phyloP scores from a whole-genome alignment of 495 filamentous ascomycete species.

The Niebla homalea region DNA sequence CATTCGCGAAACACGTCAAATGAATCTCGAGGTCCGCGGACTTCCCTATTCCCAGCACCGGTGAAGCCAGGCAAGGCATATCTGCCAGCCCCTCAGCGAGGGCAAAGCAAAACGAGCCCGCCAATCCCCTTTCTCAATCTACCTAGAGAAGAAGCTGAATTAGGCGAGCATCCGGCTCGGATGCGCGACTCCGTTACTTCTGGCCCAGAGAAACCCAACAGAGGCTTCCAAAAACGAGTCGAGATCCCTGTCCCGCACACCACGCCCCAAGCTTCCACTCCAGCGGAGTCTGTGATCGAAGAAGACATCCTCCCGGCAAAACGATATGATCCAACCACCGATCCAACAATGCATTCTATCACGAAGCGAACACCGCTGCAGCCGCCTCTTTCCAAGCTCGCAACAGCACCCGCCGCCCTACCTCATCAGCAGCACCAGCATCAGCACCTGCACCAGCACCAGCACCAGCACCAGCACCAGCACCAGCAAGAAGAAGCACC shows the following conservation, averaged over 20 bases:
- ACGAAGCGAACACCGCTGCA: not conserved
- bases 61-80: slow-evolving; percentile 5
- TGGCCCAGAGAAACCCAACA: slow-evolving; percentile 3
- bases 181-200: slow-evolving; percentile 6
- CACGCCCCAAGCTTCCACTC: not conserved
- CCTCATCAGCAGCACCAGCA: not conserved
- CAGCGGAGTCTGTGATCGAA: not conserved
- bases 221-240: not conserved
- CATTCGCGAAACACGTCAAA: not conserved
- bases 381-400: not conserved
- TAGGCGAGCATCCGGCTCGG: not conserved
- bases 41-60: slow-evolving; percentile 1
- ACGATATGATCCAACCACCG: not conserved
- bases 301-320: not conserved
- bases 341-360: not conserved
- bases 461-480: not conserved
- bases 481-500: not conserved
- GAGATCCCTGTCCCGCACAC: not conserved
- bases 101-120: slow-evolving; percentile 1
- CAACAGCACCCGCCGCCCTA: not conserved
- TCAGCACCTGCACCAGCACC: not conserved
- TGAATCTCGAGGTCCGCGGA: not conserved
- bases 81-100: slow-evolving; percentile 11
- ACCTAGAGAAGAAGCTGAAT: not conserved
- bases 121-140: not conserved